These are phyloP conservation scores for Fusarium euwallaceae DNA, from an alignment of 2,329 filamentous ascomycete genomes.

Conservation along the genomic window DNA sequence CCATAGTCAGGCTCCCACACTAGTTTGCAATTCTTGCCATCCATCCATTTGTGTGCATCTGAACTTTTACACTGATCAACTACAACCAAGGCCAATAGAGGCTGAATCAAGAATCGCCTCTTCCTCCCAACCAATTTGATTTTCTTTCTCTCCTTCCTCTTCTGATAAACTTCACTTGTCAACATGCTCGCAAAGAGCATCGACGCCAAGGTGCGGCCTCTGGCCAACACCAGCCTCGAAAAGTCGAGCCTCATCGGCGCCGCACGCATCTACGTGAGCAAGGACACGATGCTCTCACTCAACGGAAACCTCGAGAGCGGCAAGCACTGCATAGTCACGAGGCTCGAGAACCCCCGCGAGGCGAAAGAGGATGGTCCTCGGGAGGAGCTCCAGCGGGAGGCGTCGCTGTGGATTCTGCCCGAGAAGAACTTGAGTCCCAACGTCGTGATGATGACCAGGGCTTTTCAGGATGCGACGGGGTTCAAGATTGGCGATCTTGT, in stretches of 20 bases:
- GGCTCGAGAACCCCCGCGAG: slow-evolving; percentile 35
- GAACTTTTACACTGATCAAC: slow-evolving; percentile 1
- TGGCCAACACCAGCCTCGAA: slow-evolving; percentile 57
- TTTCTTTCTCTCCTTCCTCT: background rate
- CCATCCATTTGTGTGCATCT: background rate
- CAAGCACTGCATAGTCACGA: slow-evolving; percentile 58
- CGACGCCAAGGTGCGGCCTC: slow-evolving; percentile 57
- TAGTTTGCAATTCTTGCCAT: background rate
- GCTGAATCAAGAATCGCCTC: background rate
- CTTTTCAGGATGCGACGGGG: slow-evolving; percentile 78
- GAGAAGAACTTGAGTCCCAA: slow-evolving; percentile 75
- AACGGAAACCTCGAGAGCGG: slow-evolving; percentile 59
- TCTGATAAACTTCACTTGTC: background rate
- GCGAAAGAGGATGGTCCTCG: slow-evolving; percentile 21
- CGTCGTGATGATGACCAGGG: slow-evolving; percentile 79
- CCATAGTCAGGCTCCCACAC: background rate
- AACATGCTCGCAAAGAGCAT: slow-evolving; percentile 53
- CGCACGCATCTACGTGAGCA: slow-evolving; percentile 62
- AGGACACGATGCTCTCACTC: slow-evolving; percentile 60
- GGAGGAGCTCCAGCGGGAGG: slow-evolving; percentile 55
- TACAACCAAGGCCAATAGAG: background rate
- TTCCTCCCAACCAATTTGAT: background rate
- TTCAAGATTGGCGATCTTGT: slow-evolving; percentile 79
- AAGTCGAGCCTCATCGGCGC: slow-evolving; percentile 59
- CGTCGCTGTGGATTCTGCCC: slow-evolving; percentile 63